phyloP scores from a whole-genome alignment of 2,329 filamentous ascomycete species.

The Colletotrichum tabaci region DNA sequence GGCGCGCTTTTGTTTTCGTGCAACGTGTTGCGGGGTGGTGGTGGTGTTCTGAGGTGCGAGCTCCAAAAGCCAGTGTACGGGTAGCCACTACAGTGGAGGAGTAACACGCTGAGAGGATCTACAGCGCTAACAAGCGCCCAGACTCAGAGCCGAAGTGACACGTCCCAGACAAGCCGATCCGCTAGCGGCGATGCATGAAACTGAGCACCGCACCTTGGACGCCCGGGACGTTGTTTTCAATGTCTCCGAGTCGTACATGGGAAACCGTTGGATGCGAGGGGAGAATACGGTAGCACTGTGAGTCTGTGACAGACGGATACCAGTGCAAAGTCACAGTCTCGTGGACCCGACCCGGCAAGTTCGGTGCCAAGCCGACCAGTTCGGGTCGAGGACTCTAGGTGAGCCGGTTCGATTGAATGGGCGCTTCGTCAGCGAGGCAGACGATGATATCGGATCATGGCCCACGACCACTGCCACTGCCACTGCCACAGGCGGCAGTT shows the following conservation, averaged over 20 bases:
- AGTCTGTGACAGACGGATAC: not conserved
- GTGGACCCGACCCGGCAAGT: not conserved
- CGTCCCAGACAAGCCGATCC: slow-evolving; percentile 19
- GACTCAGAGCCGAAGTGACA: not conserved
- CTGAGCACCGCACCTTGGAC: not conserved
- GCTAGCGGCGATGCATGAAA: slow-evolving; percentile 20
- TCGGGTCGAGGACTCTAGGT: not conserved
- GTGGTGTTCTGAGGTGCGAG: not conserved
- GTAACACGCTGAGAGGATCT: slow-evolving; percentile 7
- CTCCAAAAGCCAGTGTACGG: no score
- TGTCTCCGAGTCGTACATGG: not conserved
- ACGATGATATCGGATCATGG: slow-evolving; percentile 15
- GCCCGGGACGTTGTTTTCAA: not conserved
- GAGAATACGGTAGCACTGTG: not conserved
- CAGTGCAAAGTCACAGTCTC: not conserved
- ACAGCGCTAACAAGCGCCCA: slow-evolving; percentile 14
- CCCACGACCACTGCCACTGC: not conserved
- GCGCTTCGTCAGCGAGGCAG: slow-evolving; percentile 27
- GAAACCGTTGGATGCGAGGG: not conserved
- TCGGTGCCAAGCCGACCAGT: not conserved
- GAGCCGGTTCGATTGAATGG: not conserved
- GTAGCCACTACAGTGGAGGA: not conserved
- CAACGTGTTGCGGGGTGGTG: not conserved
- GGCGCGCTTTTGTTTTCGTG: not conserved
- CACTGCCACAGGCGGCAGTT: no score